These are phyloP conservation scores for Brassica napus DNA, from an alignment of 345 rosid species.

Conservation along the genomic window Da-Ae NC_063451.1:17192001-17192500, in stretches of 20 bases:
- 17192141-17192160: constrained; percentile 69
- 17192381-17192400: constrained; percentile 81
- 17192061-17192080: constrained; percentile 25
- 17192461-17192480: constrained; percentile 58
- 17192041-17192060: constrained; percentile 26
- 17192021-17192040: constrained; percentile 8
- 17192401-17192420: constrained; percentile 94
- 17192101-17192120: constrained; percentile 82
- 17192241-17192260: background rate
- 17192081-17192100: constrained; percentile 98
- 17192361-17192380: constrained; percentile 97
- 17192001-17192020: background rate
- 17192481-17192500: constrained; percentile 6
- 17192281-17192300: background rate
- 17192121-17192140: constrained; percentile 75
- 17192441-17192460: constrained; percentile 96
- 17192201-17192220: background rate
- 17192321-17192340: constrained; percentile 93
- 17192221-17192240: background rate
- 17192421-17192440: constrained; percentile 93
- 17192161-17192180: background rate
- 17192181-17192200: background rate
- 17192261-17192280: background rate
- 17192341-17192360: constrained; percentile 96
- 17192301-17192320: constrained; percentile 61